Conservation (phyloP, 108 stramenopile genomes). For the Stephanodiscus triporus region DNA sequence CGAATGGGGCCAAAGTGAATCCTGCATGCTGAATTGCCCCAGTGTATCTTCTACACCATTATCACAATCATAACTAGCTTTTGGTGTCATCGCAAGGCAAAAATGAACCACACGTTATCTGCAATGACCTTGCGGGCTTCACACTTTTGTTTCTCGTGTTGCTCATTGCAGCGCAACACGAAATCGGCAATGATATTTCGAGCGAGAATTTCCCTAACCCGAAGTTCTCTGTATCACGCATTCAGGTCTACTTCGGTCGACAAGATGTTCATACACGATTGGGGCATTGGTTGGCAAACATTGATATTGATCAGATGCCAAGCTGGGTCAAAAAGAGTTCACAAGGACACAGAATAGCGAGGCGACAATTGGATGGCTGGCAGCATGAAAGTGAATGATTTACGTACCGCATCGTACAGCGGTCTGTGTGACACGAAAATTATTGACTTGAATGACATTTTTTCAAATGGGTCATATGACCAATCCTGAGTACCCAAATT, state of each 20-base stretch:
- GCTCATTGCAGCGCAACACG: neutral
- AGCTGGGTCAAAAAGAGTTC: too few relatives aligned
- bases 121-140: constrained; percentile 4
- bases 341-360: too few relatives aligned
- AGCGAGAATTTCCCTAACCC: neutral
- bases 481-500: too few relatives aligned
- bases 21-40: constrained; percentile 16
- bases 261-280: neutral
- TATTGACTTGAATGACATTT: neutral
- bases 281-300: neutral
- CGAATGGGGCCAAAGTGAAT: neutral
- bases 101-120: neutral
- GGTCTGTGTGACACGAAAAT: too few relatives aligned
- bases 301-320: neutral
- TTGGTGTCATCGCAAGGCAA: neutral
- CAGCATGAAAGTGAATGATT: too few relatives aligned
- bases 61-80: constrained; percentile 1
- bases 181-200: constrained; percentile 4
- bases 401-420: too few relatives aligned
- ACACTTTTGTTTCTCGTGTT: neutral
- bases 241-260: neutral
- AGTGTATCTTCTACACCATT: neutral
- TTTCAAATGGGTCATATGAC: too few relatives aligned
- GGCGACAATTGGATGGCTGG: too few relatives aligned
- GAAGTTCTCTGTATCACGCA: neutral